phyloP scores from a whole-genome alignment of 1,284 basidiomycete species.

The Singerocomus inundabilis region DNA sequence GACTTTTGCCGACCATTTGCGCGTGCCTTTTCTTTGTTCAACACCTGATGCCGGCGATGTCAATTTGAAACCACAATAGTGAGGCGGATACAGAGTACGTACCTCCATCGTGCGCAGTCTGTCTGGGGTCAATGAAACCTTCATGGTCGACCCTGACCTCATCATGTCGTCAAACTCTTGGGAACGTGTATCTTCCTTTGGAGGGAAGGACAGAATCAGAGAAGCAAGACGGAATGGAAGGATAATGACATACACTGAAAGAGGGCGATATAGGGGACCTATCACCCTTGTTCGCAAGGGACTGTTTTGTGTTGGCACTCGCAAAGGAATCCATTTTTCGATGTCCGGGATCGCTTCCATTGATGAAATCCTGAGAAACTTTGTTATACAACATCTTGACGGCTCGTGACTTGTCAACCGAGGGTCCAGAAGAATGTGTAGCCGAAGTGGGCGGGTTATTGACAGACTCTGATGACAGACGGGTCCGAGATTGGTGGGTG shows the following conservation, averaged over 20 bases:
- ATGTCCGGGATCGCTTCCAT: constrained; percentile 42
- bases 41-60: constrained; percentile 43
- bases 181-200: constrained; percentile 52
- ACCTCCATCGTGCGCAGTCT: constrained; percentile 90
- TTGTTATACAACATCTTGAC: constrained; percentile 57
- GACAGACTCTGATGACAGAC: constrained; percentile 33
- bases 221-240: constrained; percentile 2
- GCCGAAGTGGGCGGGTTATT: constrained; percentile 25
- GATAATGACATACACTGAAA: constrained; percentile 31
- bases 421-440: constrained; percentile 43
- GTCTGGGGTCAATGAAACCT: constrained; percentile 92
- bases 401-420: constrained; percentile 56
- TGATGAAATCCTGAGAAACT: constrained; percentile 43
- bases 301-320: constrained; percentile 47
- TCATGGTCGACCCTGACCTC: constrained; percentile 85
- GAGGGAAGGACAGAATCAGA: constrained; percentile 4
- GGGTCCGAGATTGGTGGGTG: constrained; percentile 24
- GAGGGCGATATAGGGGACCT: constrained; percentile 36
- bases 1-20: constrained; percentile 37
- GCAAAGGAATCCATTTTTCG: constrained; percentile 52
- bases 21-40: constrained; percentile 65
- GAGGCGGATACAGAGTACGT: constrained; percentile 33
- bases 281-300: constrained; percentile 33
- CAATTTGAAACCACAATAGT: constrained; percentile 19
- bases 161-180: constrained; percentile 90